Evolutionary conservation across 2,329 filamentous ascomycete genomes (phyloP), one percentile per base, ranked within the genome.

Genomic region (Pseudopithomyces chartarum): DNA sequence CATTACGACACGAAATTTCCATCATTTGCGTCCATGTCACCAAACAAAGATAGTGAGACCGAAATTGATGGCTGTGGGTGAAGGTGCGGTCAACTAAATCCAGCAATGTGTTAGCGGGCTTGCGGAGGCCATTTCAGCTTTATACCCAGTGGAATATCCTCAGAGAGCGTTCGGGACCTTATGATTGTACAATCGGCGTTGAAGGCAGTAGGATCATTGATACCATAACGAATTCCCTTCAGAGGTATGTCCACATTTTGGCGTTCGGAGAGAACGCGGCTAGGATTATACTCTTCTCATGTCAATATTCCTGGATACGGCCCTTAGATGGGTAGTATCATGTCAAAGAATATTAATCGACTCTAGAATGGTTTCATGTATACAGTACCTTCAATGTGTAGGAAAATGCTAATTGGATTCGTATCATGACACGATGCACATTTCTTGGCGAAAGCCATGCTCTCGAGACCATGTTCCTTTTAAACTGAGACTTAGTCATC

Each of bases 141-240:
- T 38, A 39, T 50, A 39, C 34, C 34, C 47, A 40, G 29, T 15
- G 17, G 33, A n/a, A 29, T 22, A 20, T 39, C 20, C 39, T 29
- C 34, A 50, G 22, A 39, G 13, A 40, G 33, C 15, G n/a, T 17
- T 32, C 8, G 2, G 13, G 20, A 40, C 12, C 17, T 22, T 22
- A 6, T 11, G 15, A n/a, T 17, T 40, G 34, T 29, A 50, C 20
- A 50, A n/a, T 39, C 47, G 47, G 34, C 44, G 44, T 47, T 47
- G 29, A 29, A 22, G 44, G 44, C 34, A 32, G 6, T 29, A 11
- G 17, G 23, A 50, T 29, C 20, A 29, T 29, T 49, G 34, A 50
- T 50, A 50, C 47, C 47, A 50, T 50, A 39, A 50, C 34, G 47
- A 50, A 50, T 50, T 39, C 29, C 47, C 22, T 50, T 50, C 20